Conservation (phyloP, 1,284 basidiomycete species). For the Cutaneotrichosporon sp. region DNA sequence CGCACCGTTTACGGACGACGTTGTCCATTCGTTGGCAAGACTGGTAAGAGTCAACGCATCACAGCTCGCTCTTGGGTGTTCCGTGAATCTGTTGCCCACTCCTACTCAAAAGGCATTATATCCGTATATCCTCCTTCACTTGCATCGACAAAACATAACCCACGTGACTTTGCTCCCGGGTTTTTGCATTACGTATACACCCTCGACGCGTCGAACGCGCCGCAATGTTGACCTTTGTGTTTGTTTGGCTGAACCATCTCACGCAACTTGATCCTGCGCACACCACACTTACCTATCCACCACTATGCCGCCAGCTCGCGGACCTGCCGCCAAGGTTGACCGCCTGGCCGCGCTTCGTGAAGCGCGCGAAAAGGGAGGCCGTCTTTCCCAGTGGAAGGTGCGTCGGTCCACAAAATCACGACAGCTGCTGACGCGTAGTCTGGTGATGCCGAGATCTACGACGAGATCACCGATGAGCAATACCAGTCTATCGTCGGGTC, state of each 20-base stretch:
- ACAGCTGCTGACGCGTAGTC: conserved; percentile 23
- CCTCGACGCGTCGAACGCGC: conserved; percentile 4
- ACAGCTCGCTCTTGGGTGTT: no score
- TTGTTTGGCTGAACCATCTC: neutral
- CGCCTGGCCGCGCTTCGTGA: conserved; percentile 49
- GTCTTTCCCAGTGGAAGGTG: conserved; percentile 51
- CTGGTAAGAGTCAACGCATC: no score
- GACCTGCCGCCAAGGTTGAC: conserved; percentile 19
- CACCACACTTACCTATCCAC: neutral
- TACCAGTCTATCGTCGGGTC: conserved; percentile 81
- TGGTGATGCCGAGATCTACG: conserved; percentile 73
- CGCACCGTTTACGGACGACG: no score
- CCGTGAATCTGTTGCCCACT: no score
- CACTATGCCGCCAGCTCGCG: conserved; percentile 3
- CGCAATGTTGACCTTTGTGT: conserved; percentile 2
- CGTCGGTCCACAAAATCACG: conserved; percentile 10
- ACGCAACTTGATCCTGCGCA: no score
- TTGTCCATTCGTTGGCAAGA: no score
- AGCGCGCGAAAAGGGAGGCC: conserved; percentile 48
- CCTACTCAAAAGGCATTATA: no score
- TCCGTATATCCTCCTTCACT: no score
- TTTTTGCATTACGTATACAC: neutral
- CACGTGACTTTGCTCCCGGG: no score
- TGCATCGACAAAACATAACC: no score
- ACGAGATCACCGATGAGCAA: conserved; percentile 86